Percentiles rank a stretch among this genome's conserved stretches.
phyloP scores from a whole-genome alignment of 176 grass and related monocot species.

The Oryza officinalis region DNA sequence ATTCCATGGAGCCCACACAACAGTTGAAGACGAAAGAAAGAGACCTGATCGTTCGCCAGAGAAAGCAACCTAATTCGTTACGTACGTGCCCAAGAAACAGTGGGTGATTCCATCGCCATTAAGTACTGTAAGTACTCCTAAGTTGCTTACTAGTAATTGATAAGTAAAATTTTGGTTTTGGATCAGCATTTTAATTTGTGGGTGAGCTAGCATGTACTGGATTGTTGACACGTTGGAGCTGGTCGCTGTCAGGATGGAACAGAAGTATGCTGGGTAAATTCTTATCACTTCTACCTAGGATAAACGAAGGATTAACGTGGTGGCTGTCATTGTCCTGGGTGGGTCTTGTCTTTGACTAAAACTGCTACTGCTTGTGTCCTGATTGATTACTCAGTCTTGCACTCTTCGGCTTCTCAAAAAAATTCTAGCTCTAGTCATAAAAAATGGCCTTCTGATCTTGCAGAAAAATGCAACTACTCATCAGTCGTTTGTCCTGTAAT shows the following conservation, averaged over 20 bases:
- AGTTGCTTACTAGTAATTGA: background rate
- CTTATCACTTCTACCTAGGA: background rate
- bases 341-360: background rate
- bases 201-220: background rate
- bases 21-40: constrained; percentile 45
- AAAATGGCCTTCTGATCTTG: background rate
- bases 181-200: background rate
- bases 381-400: background rate
- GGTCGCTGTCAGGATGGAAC: constrained; percentile 16
- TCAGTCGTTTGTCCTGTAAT: background rate
- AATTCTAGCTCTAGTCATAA: background rate
- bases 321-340: background rate
- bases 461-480: background rate
- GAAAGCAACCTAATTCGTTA: constrained; percentile 23
- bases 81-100: constrained; percentile 14
- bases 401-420: background rate
- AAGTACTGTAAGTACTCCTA: background rate
- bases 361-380: background rate
- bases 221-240: constrained; percentile 7
- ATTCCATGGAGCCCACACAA: constrained; percentile 3
- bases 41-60: background rate
- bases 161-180: background rate
- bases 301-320: background rate
- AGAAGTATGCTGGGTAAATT: background rate
- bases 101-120: background rate